These are phyloP conservation scores for Cladorrhinum samala DNA, from an alignment of 495 filamentous ascomycete genomes.

Conservation along the genomic window DNA sequence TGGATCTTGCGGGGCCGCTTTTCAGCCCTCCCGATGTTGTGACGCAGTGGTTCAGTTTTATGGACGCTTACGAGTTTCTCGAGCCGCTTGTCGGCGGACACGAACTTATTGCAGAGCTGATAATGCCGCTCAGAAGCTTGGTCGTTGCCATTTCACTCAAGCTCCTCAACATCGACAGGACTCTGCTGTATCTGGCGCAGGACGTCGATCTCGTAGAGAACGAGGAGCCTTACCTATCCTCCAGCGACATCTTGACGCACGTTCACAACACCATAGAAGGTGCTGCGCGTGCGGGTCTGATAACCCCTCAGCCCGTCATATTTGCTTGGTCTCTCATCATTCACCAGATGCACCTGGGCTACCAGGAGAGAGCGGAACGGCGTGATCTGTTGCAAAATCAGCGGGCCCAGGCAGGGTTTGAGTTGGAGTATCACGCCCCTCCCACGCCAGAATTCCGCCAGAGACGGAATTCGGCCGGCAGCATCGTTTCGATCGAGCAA, in stretches of 20 bases:
- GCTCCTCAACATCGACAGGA: slow-evolving; percentile 60
- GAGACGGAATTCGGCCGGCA: slow-evolving; percentile 44
- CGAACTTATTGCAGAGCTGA: slow-evolving; percentile 46
- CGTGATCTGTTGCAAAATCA: slow-evolving; percentile 58
- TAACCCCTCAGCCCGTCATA: slow-evolving; percentile 57
- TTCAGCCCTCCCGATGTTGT: slow-evolving; percentile 55
- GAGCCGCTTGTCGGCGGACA: slow-evolving; percentile 51
- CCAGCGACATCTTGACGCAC: slow-evolving; percentile 53
- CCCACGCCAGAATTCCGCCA: slow-evolving; percentile 24
- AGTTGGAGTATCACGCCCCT: slow-evolving; percentile 30
- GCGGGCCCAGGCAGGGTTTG: slow-evolving; percentile 51
- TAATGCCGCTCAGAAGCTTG: slow-evolving; percentile 59
- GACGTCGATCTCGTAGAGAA: slow-evolving; percentile 35
- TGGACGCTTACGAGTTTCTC: slow-evolving; percentile 59
- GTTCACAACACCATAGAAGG: slow-evolving; percentile 57
- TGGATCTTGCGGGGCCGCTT: slow-evolving; percentile 50
- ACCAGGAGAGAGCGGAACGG: slow-evolving; percentile 50
- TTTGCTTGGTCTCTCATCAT: slow-evolving; percentile 74
- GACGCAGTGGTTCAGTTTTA: slow-evolving; percentile 64
- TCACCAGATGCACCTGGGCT: slow-evolving; percentile 58
- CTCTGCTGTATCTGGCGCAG: slow-evolving; percentile 37
- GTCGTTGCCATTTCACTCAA: slow-evolving; percentile 66
- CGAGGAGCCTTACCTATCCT: slow-evolving; percentile 54
- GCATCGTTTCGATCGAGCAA: slow-evolving; percentile 45
- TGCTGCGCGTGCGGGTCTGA: slow-evolving; percentile 40